Evolutionary conservation across 2,329 filamentous ascomycete genomes (phyloP), one percentile per base, ranked within the genome.

Genomic region (Trichoderma guizhouense): DNA sequence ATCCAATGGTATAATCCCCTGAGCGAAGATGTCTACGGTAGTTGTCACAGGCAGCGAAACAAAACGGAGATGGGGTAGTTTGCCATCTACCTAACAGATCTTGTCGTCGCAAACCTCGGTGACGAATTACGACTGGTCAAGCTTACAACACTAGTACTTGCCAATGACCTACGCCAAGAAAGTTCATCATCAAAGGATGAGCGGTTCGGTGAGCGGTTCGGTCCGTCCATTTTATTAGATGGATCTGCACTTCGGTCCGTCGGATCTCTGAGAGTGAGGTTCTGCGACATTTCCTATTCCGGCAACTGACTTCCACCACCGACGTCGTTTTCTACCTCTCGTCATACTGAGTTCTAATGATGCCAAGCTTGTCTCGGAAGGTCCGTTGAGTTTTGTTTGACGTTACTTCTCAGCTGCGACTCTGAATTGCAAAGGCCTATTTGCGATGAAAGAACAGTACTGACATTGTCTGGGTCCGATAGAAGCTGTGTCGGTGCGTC

Each of bases 1-100:
- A 43, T 43, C 7, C 39, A n/a, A 9, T n/a, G 18, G 7, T 43
- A 43, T 0, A 2, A 1, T 8, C 1, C 3, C 1, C 3, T 2
- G 0, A 43, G 15, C 3, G 39, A 43, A 5, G 39, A 43, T 43
- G 15, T 18, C 3, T 43, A 43, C 36, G 7, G 3, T 18, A 4
- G 15, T 0, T 1, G 3, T 18, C 36, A 43, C 36, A 43, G 7
- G 7, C 15, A 43, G 36, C 7, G 36, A 43, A 43, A 43, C 39
- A n/a, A 43, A n/a, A 43, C 39, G 0, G 39, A 43, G 18, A 43
- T 43, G 15, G 15, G 3, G 18, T 43, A 43, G 39, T 43, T 43
- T 43, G 1, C 15, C 7, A 43, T 43, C 39, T n/a, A n/a, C 39
- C 15, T n/a, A 43, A 9, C 18, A 43, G 15, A 43, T 43, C 34